Evolutionary conservation across 495 filamentous ascomycete species (phyloP), one percentile per base, ranked within the genome.

Genomic region (Penicillium coprophilum): DNA sequence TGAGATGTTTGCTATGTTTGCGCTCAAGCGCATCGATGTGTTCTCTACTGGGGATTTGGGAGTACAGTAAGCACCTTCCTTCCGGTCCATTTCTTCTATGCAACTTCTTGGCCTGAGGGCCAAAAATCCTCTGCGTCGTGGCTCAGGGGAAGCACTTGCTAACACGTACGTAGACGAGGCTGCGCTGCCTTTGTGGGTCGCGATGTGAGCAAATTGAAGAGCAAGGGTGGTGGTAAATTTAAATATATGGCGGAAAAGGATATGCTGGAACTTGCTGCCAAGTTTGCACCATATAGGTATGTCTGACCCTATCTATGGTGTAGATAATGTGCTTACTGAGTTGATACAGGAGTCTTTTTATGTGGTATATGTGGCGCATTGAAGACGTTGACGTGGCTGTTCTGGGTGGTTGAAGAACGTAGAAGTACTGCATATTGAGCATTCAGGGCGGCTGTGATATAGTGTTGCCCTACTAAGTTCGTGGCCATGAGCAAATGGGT

Each of bases 1-100:
- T 20, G 92, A 96, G 78, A 97, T 97, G 93, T 98, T 98, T 75
- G 87, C 91, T 57, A 88, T 87, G 66, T 97, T 97, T 71, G 87
- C 82, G 11, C 73, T 97, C 43, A 96, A 96, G 80, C 80, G 95
- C 23, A 86, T 89, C 79, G 93, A 97, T 77, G 87, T 98, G 24
- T 96, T 98, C 64, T 91, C 88, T 6, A 86, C 88, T 15, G 95
- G 94, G 0, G 94, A 98, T 77, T 71, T 98, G 65, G 94, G 94
- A 15, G 90, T 98, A 49, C 92, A 97, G 85, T 86, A 70, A 73
- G 83, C 77, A 49, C 19, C 8, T 30, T 36, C 19, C 31, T 40
- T 27, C 24, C 24, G 24, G 4, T 53, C 36, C 6, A 19, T 15
- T 34, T 41, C 10, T 46, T 46, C 32, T 7, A 30, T n/a, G 3